A percentile compares a stretch with the other conserved stretches of the same genome.
Evolutionary conservation across 306 rosid genomes (phyloP).

Genomic region (Fragaria nilgerrensis): DNA sequence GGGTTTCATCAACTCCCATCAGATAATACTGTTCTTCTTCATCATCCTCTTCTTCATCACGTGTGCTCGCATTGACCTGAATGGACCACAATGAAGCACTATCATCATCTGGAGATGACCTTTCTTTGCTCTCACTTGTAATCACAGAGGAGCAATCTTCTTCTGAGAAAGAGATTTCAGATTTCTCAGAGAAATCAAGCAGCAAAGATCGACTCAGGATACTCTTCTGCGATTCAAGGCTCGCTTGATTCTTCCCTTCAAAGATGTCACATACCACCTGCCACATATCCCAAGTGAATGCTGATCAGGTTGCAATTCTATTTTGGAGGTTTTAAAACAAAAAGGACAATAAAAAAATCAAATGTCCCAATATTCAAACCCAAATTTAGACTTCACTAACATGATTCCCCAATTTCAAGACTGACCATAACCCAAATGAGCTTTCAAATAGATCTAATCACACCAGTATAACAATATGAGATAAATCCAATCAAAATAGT

Average conservation of each 20-base stretch:
- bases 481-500: not conserved
- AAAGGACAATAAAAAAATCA: not conserved
- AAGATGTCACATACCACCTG: slow-evolving; percentile 41
- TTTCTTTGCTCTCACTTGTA: slow-evolving; percentile 32
- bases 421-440: not conserved
- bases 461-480: no score
- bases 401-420: not conserved
- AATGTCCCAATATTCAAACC: not conserved
- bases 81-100: slow-evolving; percentile 84
- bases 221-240: slow-evolving; percentile 50
- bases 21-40: slow-evolving; percentile 28
- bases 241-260: slow-evolving; percentile 43
- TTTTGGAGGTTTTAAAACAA: not conserved
- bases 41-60: slow-evolving; percentile 48
- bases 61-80: slow-evolving; percentile 73
- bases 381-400: not conserved
- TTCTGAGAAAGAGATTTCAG: slow-evolving; percentile 40
- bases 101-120: slow-evolving; percentile 55
- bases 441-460: no score
- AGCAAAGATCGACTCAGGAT: slow-evolving; percentile 59
- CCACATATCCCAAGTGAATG: not conserved
- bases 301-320: not conserved
- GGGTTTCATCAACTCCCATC: slow-evolving; percentile 27
- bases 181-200: slow-evolving; percentile 81
- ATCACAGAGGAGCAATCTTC: slow-evolving; percentile 48